Evolutionary conservation across 805 yeast species (phyloP), one percentile per base, ranked within the genome.

Genomic region (Hemisphaericaspora nanyangensis): DNA sequence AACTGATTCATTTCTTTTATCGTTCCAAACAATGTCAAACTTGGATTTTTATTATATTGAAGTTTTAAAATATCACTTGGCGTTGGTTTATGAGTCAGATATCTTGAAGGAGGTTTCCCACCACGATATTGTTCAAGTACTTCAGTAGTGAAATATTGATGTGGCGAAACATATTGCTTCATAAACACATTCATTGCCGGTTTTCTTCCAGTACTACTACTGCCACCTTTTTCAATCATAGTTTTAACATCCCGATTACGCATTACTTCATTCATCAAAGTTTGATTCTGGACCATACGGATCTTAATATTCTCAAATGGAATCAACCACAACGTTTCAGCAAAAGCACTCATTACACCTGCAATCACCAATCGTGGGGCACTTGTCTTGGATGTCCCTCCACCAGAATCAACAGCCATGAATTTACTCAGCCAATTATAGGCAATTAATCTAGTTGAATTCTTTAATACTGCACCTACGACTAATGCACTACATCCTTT

Each of bases 261-360:
- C n/a, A n/a, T 33, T 10, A 60, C 35, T 37, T 63, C 70, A 38
- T 63, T 63, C 18, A 32, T 37, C 29, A 61, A 49, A 3, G 57
- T 46, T 35, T 80, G 69, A 54, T 83, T 80, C 51, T 87, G 95
- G 44, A 88, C 81, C 85, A 85, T 77, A 7, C 83, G 72, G 2
- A 85, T 81, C 55, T 88, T 88, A 48, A 88, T 70, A 52, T 82
- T 85, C 54, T 91, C 99, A 57, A 91, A 90, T 0, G 98, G 99
- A 15, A 93, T 85, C 17, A 91, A 78, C 72, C 85, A 76, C 25
- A 89, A 46, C 2, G 95, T 80, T 58, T 93, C 98, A 31, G 82
- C 64, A 41, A 84, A 70, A 2, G 95, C 98, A 5, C 95, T 85
- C 67, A 87, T 75, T 1, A 73, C 71, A 7, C 95, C 96, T 3